Base-by-base conservation (phyloP, 2,329 filamentous ascomycete genomes). In the Raffaelea deltoideospora region DNA sequence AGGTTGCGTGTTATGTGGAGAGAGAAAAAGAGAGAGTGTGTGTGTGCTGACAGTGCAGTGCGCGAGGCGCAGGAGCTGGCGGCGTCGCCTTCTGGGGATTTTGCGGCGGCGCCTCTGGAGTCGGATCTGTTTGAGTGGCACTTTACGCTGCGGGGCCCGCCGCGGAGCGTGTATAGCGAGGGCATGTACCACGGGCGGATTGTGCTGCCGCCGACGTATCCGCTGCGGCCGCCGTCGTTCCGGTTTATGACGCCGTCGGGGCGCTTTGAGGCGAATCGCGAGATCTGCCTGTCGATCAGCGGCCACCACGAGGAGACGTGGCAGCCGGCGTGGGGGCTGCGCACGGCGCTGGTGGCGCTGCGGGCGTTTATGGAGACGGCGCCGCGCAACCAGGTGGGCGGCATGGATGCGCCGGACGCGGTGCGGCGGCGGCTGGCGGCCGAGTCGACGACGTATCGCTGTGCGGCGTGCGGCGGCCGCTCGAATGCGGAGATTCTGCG, bases 301-400 rank as follows among this genome's bases (percentile, higher is more conserved):
- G 88, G 87, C 3, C 88, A 95, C 58, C 90, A 98, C 59, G 90
- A 96, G 56, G 90, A 96, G 63, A 93, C 84, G 14, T 98, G 90
- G 90, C 88, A 95, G 67, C 90, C 90, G 0, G 90, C 90, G 1
- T 98, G 90, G 90, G 90, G 90, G 0, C 79, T 98, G 10, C 71
- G 90, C 41, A 96, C 90, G 4, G 88, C 90, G 14, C 61, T 98
- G 7, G 71, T 77, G 30, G 74, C 74, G 13, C 73, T 96, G 34
- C 64, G 90, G 37, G 80, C 74, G 47, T 95, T 95, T 57, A 96
- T 98, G 86, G 86, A 92, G 54, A 87, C 80, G 3, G 83, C 88
- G 47, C 76, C 82, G 9, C 75, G 72, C 47, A 90, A 90, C 1
- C 90, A 96, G 61, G 64, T 98, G 2, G 90, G 90, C 11, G 90